phyloP scores from a whole-genome alignment of 257 asterid species.

The Ajuga chamaepitys region DNA sequence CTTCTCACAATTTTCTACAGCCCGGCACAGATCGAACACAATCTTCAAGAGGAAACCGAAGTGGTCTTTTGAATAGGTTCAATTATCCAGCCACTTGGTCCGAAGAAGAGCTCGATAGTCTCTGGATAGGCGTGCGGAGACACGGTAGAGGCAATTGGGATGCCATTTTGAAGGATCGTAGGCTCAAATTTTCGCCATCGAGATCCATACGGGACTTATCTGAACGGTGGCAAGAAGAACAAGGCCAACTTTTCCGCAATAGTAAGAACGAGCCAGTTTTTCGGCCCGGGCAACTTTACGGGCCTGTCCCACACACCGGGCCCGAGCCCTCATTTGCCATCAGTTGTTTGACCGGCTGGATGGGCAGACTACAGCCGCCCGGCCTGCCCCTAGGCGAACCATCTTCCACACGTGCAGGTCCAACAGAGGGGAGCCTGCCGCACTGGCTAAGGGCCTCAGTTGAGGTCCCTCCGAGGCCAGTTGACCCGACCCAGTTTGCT shows the following conservation, averaged over 20 bases:
- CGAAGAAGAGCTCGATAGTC: slow-evolving; percentile 64
- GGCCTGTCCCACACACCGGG: slow-evolving; percentile 8
- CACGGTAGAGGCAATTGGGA: slow-evolving; percentile 67
- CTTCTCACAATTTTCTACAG: slow-evolving; percentile 21
- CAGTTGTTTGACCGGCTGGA: not conserved
- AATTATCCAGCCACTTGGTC: slow-evolving; percentile 46
- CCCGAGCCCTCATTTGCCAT: slow-evolving; percentile 10
- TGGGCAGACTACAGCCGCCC: too few relatives aligned
- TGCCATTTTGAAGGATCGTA: slow-evolving; percentile 42
- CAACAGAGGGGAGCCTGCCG: slow-evolving; percentile 30
- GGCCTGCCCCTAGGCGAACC: not conserved
- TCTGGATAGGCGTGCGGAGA: slow-evolving; percentile 75
- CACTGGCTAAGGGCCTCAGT: slow-evolving; percentile 61
- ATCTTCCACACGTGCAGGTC: slow-evolving; percentile 19
- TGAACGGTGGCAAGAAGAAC: slow-evolving; percentile 59
- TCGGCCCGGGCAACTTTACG: slow-evolving; percentile 12
- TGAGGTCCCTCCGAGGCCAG: slow-evolving; percentile 27
- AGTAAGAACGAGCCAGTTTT: slow-evolving; percentile 24
- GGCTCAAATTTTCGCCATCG: slow-evolving; percentile 43
- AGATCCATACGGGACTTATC: slow-evolving; percentile 47
- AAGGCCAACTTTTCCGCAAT: slow-evolving; percentile 25
- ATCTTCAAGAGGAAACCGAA: slow-evolving; percentile 29
- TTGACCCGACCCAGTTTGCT: not conserved
- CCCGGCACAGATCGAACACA: slow-evolving; percentile 26
- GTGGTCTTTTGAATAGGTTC: slow-evolving; percentile 24